phyloP scores from a whole-genome alignment of 2,329 filamentous ascomycete species.

The Exophiala oligosperma region DNA sequence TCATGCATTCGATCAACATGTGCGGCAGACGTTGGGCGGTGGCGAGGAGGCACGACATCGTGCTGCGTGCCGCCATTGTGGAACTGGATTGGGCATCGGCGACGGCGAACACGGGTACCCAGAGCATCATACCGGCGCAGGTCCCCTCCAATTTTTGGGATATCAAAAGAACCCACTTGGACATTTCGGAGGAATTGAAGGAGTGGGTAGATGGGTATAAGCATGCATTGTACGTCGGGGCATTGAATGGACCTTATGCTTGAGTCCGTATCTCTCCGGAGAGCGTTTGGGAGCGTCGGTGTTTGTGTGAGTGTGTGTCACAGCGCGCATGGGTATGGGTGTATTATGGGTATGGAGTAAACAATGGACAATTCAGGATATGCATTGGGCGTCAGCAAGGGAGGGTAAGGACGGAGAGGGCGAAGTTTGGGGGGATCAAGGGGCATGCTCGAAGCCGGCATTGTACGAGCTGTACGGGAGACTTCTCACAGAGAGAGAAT shows the following conservation, averaged over 20 bases:
- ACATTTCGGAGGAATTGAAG: conserved; percentile 28
- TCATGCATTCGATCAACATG: conserved; percentile 31
- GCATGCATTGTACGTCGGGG: conserved; percentile 20
- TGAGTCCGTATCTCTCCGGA: not conserved
- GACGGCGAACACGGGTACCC: not conserved
- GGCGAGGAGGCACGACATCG: conserved; percentile 26
- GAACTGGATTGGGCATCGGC: conserved; percentile 14
- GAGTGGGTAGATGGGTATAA: conserved; percentile 23
- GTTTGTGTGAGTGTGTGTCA: too few species aligned
- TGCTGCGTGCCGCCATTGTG: conserved; percentile 26
- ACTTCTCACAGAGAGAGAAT: too few species aligned
- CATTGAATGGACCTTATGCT: conserved; percentile 20
- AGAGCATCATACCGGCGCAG: not conserved
- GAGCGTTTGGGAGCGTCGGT: not conserved
- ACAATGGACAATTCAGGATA: too few species aligned
- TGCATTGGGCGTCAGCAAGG: too few species aligned
- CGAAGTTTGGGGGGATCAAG: too few species aligned
- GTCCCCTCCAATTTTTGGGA: conserved; percentile 16
- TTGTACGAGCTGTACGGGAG: too few species aligned
- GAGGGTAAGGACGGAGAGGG: too few species aligned
- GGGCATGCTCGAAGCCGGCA: too few species aligned
- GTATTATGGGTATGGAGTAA: too few species aligned
- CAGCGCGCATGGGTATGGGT: too few species aligned
- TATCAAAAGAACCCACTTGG: conserved; percentile 24
- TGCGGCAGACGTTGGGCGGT: conserved; percentile 28